Conservation (phyloP, 2,329 filamentous ascomycete species). For the Ceratocystis alfenasii region DNA sequence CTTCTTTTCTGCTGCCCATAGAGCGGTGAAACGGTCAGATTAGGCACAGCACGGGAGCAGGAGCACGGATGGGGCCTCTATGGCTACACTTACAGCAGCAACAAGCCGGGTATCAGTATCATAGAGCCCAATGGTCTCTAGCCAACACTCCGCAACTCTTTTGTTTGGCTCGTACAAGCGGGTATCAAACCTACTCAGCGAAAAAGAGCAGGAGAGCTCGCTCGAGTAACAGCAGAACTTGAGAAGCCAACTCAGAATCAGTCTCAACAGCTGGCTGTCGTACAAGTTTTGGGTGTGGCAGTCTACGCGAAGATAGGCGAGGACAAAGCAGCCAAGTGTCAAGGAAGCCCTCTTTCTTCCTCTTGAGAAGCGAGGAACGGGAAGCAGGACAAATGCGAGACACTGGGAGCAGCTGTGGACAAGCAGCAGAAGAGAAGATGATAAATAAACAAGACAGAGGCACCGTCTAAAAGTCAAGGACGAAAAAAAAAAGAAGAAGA, state of each 20-base stretch:
- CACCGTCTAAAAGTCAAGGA: background rate
- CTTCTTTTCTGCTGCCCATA: background rate
- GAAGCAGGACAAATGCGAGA: slow-evolving; percentile 1
- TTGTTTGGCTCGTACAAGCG: background rate
- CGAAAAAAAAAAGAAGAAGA: background rate
- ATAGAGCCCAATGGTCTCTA: background rate
- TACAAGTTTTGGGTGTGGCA: slow-evolving; percentile 17
- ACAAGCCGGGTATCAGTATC: background rate
- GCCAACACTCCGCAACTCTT: background rate
- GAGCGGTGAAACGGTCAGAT: background rate
- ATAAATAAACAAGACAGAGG: background rate
- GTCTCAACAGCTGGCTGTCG: slow-evolving; percentile 6
- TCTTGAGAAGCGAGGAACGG: background rate
- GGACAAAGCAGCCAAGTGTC: slow-evolving; percentile 3
- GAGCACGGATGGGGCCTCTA: background rate
- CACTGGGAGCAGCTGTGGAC: background rate
- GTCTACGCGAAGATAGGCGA: slow-evolving; percentile 21
- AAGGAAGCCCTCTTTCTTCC: background rate
- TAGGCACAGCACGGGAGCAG: no score
- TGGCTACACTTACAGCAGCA: background rate
- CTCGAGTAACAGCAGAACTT: background rate
- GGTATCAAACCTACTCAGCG: background rate
- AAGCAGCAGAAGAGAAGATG: background rate
- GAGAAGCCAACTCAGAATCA: background rate
- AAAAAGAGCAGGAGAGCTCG: background rate